Conservation (phyloP, 2,329 filamentous ascomycete species). For the Leptographium radiaticola region DNA sequence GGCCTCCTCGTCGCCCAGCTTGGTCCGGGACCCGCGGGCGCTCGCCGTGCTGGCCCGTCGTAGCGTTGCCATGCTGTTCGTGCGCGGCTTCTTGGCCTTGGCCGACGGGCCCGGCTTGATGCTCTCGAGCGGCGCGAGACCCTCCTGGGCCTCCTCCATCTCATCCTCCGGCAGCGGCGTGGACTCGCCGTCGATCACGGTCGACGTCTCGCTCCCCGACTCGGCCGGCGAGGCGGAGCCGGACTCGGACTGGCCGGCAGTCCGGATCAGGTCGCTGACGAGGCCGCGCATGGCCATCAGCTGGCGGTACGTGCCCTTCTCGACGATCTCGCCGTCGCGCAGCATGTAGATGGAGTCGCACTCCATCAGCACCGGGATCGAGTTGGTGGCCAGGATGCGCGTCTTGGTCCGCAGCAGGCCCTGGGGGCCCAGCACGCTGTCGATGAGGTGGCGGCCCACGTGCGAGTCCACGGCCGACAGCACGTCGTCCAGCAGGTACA, state of each 20-base stretch:
- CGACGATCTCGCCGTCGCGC: slow-evolving; percentile 68
- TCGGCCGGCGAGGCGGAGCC: slow-evolving; percentile 16
- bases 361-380: slow-evolving; percentile 79
- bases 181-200: slow-evolving; percentile 37
- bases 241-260: slow-evolving; percentile 48
- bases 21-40: slow-evolving; percentile 75
- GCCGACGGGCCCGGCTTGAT: slow-evolving; percentile 42
- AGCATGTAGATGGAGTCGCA: slow-evolving; percentile 81
- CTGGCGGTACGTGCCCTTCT: slow-evolving; percentile 82
- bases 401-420: slow-evolving; percentile 79
- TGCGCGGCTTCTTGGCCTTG: slow-evolving; percentile 34
- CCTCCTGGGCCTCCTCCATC: slow-evolving; percentile 68
- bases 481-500: slow-evolving; percentile 89
- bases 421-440: slow-evolving; percentile 77
- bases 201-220: slow-evolving; percentile 39
- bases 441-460: slow-evolving; percentile 86
- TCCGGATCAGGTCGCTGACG: slow-evolving; percentile 71
- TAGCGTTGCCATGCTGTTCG: slow-evolving; percentile 65
- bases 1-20: slow-evolving; percentile 72
- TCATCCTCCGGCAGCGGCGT: slow-evolving; percentile 50
- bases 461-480: slow-evolving; percentile 97
- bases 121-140: slow-evolving; percentile 60
- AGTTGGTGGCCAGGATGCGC: slow-evolving; percentile 85
- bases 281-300: slow-evolving; percentile 89
- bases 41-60: slow-evolving; percentile 85